Evolutionary conservation across 2,329 filamentous ascomycete species (phyloP).

Genomic region (Pseudogymnoascus sp.): DNA sequence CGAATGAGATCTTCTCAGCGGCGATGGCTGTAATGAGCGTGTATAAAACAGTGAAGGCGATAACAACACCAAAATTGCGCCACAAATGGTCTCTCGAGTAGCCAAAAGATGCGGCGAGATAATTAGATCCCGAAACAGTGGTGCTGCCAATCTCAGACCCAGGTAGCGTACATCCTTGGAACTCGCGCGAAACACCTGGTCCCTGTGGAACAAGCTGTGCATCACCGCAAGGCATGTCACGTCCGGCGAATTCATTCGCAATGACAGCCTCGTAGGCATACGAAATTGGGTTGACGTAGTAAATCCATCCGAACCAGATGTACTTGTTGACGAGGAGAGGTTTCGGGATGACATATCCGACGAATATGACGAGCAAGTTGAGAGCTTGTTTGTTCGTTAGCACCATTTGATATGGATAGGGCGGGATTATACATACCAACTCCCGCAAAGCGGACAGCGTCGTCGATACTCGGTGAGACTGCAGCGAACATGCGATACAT

Average conservation of each 20-base stretch:
- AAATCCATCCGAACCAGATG: constrained; percentile 47
- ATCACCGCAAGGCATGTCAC: constrained; percentile 44
- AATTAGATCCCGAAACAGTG: constrained; percentile 45
- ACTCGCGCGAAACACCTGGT: constrained; percentile 25
- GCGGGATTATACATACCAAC: constrained; percentile 20
- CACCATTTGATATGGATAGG: too few relatives aligned
- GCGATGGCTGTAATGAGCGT: constrained; percentile 49
- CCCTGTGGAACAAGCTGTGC: constrained; percentile 41
- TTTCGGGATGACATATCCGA: constrained; percentile 55
- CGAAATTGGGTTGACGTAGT: constrained; percentile 59
- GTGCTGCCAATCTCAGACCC: constrained; percentile 47
- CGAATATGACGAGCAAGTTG: constrained; percentile 50
- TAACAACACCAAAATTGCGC: constrained; percentile 55
- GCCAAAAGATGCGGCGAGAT: constrained; percentile 46
- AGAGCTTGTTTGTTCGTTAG: constrained; percentile 27
- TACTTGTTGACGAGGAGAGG: constrained; percentile 22
- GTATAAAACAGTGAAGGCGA: constrained; percentile 55
- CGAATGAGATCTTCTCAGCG: constrained; percentile 65
- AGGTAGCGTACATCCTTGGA: constrained; percentile 55
- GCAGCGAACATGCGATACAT: constrained; percentile 51
- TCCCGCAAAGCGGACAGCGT: constrained; percentile 49
- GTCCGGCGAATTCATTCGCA: constrained; percentile 60
- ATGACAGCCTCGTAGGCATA: constrained; percentile 64
- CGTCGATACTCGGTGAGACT: constrained; percentile 48
- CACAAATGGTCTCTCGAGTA: constrained; percentile 52